Evolutionary conservation across 2,329 filamentous ascomycete species (phyloP).

Genomic region (Fusarium agapanthi): DNA sequence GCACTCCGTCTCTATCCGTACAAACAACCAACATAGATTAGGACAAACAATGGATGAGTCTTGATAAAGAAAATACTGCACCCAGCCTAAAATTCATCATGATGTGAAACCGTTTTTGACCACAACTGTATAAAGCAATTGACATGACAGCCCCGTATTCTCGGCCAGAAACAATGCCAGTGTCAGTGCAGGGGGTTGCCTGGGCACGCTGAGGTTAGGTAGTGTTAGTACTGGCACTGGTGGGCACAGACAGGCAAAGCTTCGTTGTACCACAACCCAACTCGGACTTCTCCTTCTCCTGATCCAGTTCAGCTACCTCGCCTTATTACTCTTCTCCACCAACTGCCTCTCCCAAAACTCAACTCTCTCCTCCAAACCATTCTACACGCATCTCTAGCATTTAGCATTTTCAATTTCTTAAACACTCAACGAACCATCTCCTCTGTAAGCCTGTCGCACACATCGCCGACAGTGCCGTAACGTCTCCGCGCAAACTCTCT

Average conservation of each 20-base stretch:
- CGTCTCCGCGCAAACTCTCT: slow-evolving; percentile 38
- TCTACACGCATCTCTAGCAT: slow-evolving; percentile 6
- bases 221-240: slow-evolving; percentile 7
- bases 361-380: slow-evolving; percentile 8
- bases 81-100: not conserved
- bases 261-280: slow-evolving; percentile 27
- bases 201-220: slow-evolving; percentile 1
- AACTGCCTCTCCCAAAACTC: slow-evolving; percentile 10
- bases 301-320: slow-evolving; percentile 4
- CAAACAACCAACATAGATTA: not conserved
- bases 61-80: not conserved
- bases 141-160: slow-evolving; percentile 29
- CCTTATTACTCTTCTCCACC: slow-evolving; percentile 16
- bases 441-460: slow-evolving; percentile 30
- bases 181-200: slow-evolving; percentile 40
- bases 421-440: slow-evolving; percentile 1
- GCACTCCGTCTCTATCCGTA: not conserved
- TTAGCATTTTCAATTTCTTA: not conserved
- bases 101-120: not conserved
- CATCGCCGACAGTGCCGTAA: slow-evolving; percentile 21
- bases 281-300: slow-evolving; percentile 18
- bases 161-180: slow-evolving; percentile 40
- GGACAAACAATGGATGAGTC: not conserved
- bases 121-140: not conserved
- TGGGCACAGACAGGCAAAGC: slow-evolving; percentile 19